Conservation (phyloP, 2,329 filamentous ascomycete genomes). For the Pezicula radicicola region DNA sequence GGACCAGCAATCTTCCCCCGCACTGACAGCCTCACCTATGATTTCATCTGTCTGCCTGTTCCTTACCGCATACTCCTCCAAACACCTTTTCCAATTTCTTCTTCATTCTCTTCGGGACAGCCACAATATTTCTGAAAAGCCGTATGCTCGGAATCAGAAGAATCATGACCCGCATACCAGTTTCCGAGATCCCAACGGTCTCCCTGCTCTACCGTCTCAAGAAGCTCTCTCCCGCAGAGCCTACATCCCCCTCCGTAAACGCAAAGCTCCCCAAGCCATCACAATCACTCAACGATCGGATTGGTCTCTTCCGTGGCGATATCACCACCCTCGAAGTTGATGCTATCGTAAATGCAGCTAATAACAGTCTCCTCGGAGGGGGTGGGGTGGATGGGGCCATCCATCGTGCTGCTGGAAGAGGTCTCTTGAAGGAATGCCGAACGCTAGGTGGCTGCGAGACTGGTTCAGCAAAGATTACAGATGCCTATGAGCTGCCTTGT, state of each 20-base stretch:
- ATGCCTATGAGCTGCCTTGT: constrained; percentile 72
- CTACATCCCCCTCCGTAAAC: constrained; percentile 13
- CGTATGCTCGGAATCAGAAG: constrained; percentile 17
- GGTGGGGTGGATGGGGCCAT: constrained; percentile 92
- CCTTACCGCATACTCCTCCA: background rate
- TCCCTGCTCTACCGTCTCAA: constrained; percentile 27
- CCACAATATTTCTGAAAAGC: background rate
- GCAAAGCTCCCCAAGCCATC: constrained; percentile 34
- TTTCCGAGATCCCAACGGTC: constrained; percentile 27
- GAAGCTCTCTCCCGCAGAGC: constrained; percentile 20
- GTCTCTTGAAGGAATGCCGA: constrained; percentile 68
- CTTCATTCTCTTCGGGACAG: background rate
- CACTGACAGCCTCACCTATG: background rate
- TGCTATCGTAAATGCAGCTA: constrained; percentile 92
- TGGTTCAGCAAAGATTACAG: constrained; percentile 80
- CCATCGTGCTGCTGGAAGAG: constrained; percentile 73
- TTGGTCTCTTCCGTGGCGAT: constrained; percentile 71
- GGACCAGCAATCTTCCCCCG: background rate
- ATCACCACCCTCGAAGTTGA: constrained; percentile 78
- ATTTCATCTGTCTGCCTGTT: background rate
- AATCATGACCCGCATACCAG: constrained; percentile 23
- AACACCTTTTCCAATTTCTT: background rate
- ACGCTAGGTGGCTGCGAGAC: constrained; percentile 70
- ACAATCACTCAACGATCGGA: constrained; percentile 62
- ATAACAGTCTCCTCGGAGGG: constrained; percentile 73